These are phyloP conservation scores for Tephrocybe sp. DNA, from an alignment of 768 basidiomycete genomes.

Conservation along the genomic window DNA sequence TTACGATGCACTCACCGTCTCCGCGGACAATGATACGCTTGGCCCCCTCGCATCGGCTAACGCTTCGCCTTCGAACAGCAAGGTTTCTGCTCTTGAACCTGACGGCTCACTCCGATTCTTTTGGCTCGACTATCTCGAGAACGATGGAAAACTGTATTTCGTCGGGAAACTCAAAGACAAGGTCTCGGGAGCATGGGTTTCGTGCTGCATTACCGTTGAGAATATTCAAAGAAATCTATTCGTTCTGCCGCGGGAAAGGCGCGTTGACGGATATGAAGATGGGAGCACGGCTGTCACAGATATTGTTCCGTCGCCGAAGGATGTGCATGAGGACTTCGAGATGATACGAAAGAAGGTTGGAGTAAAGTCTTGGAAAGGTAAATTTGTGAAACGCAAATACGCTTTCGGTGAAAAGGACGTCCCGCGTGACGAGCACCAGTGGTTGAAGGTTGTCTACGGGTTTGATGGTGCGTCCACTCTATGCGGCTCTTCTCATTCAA, in stretches of 20 bases:
- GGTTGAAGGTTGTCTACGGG: conserved; percentile 92
- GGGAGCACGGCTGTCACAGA: conserved; percentile 72
- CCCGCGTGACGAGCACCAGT: conserved; percentile 74
- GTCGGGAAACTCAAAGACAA: conserved; percentile 90
- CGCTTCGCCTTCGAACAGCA: conserved; percentile 32
- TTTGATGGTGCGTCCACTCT: conserved; percentile 65
- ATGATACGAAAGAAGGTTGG: conserved; percentile 66
- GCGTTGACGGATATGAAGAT: conserved; percentile 54
- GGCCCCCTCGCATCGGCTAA: conserved; percentile 42
- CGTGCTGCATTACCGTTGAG: conserved; percentile 83
- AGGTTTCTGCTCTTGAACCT: conserved; percentile 65
- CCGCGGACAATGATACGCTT: conserved; percentile 53
- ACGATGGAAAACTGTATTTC: conserved; percentile 81
- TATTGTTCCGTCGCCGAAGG: conserved; percentile 60
- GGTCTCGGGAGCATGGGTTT: conserved; percentile 63
- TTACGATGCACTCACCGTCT: conserved; percentile 66
- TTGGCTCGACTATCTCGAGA: conserved; percentile 95
- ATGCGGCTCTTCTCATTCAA: neutral
- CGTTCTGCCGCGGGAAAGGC: conserved; percentile 73
- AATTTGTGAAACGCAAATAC: conserved; percentile 86
- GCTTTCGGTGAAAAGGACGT: conserved; percentile 87
- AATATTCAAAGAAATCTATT: conserved; percentile 89
- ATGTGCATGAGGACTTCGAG: conserved; percentile 85
- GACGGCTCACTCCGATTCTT: conserved; percentile 89
- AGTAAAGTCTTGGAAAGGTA: conserved; percentile 75